phyloP scores from a whole-genome alignment of 2,329 filamentous ascomycete species.

The Epichloe glyceriae region DNA sequence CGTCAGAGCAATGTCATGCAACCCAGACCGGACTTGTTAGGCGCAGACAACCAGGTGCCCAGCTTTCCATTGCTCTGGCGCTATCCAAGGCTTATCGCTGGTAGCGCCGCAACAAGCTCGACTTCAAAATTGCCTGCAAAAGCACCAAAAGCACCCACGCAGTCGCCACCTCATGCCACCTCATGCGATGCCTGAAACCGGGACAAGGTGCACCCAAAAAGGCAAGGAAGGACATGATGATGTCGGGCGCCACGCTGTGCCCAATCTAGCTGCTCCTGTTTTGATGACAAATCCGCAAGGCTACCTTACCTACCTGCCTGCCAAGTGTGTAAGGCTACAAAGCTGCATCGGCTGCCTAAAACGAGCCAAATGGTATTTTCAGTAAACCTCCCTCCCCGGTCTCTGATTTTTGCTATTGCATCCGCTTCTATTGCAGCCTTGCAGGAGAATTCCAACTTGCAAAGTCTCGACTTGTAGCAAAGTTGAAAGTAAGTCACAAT shows the following conservation, averaged over 20 bases:
- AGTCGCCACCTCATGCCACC: not conserved
- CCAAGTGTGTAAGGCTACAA: not conserved
- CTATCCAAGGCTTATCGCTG: not conserved
- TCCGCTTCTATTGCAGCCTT: not conserved
- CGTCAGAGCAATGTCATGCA: not conserved
- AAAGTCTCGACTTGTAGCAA: not conserved
- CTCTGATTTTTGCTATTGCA: not conserved
- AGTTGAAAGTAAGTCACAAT: not conserved
- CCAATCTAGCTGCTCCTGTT: not conserved
- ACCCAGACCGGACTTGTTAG: not conserved
- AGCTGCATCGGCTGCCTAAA: not conserved
- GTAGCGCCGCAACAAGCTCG: not conserved
- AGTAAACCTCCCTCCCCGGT: no score
- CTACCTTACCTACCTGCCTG: not conserved
- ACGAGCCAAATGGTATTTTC: not conserved
- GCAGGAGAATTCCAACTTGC: not conserved
- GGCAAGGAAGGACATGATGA: not conserved
- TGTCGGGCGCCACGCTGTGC: not conserved
- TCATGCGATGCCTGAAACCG: not conserved
- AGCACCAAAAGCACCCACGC: not conserved
- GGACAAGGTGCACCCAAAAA: not conserved
- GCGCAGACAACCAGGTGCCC: not conserved
- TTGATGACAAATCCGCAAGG: slow-evolving; percentile 3
- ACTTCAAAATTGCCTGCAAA: not conserved
- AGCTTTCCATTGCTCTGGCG: not conserved